A percentile compares a stretch with the other conserved stretches of the same genome.
phyloP scores from a whole-genome alignment of 176 grass and related monocot species.

The Stipa capillata region DNA sequence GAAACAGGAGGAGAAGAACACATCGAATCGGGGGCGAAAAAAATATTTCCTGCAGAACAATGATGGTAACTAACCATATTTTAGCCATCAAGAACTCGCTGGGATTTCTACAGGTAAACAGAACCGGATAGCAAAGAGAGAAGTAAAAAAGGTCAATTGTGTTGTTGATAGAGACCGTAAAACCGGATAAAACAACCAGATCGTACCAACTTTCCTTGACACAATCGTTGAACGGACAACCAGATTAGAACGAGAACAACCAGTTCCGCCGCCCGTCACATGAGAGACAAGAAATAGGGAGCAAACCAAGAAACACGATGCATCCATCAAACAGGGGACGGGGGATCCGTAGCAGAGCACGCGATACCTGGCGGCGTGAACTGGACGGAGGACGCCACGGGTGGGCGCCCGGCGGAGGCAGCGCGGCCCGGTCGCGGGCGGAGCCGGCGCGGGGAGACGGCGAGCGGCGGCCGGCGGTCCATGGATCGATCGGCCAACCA shows the following conservation, averaged over 20 bases:
- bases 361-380: conserved; percentile 34
- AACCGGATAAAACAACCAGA: neutral
- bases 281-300: neutral
- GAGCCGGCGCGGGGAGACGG: conserved; percentile 70
- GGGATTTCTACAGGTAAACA: neutral
- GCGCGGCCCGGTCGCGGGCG: conserved; percentile 46
- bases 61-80: neutral
- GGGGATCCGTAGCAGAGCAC: neutral
- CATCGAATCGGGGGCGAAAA: neutral
- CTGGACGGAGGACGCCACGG: conserved; percentile 15
- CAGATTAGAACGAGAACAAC: neutral
- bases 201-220: too few species aligned
- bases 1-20: neutral
- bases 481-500: conserved; percentile 6
- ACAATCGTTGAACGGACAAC: neutral
- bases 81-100: neutral
- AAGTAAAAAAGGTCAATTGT: neutral
- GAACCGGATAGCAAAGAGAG: neutral
- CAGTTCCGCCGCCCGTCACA: neutral
- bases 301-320: neutral
- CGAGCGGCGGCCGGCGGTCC: conserved; percentile 55
- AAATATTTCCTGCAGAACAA: neutral
- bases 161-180: neutral
- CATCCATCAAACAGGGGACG: neutral
- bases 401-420: neutral